phyloP scores from a whole-genome alignment of 2,329 filamentous ascomycete species.

The Cercospora citrullina region DNA sequence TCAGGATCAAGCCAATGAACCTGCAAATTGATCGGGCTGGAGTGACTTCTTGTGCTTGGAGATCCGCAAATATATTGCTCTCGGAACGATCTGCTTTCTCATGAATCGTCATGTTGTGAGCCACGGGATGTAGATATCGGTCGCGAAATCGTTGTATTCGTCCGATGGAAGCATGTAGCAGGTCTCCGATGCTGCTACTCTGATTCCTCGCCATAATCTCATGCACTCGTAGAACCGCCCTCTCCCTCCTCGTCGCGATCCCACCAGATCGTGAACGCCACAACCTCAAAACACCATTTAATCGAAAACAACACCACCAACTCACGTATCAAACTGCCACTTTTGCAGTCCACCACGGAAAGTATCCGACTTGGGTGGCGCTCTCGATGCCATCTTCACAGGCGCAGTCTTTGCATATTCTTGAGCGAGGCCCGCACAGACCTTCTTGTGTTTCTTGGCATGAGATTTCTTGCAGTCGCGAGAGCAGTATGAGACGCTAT shows the following conservation, averaged over 20 bases:
- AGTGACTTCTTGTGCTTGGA: not conserved
- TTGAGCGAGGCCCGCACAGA: slow-evolving; percentile 42
- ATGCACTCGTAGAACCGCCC: not conserved
- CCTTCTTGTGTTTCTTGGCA: slow-evolving; percentile 45
- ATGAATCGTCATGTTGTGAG: not conserved
- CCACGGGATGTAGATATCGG: not conserved
- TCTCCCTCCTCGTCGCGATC: not conserved
- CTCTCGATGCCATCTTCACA: slow-evolving; percentile 42
- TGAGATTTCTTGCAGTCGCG: slow-evolving; percentile 45
- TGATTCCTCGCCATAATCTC: not conserved
- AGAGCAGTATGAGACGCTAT: slow-evolving; percentile 43
- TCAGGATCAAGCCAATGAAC: not conserved
- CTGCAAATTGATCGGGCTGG: not conserved
- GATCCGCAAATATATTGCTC: not conserved
- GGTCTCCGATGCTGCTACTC: not conserved
- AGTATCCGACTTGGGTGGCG: slow-evolving; percentile 37
- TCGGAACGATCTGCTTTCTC: not conserved
- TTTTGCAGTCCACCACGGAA: slow-evolving; percentile 42
- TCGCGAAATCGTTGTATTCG: not conserved
- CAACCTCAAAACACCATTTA: not conserved
- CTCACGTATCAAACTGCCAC: slow-evolving; percentile 42
- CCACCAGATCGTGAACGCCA: not conserved
- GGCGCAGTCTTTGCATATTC: slow-evolving; percentile 42
- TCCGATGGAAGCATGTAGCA: not conserved
- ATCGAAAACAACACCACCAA: not conserved